phyloP scores from a whole-genome alignment of 2,329 filamentous ascomycete species.

The Fusarium sp. region DNA sequence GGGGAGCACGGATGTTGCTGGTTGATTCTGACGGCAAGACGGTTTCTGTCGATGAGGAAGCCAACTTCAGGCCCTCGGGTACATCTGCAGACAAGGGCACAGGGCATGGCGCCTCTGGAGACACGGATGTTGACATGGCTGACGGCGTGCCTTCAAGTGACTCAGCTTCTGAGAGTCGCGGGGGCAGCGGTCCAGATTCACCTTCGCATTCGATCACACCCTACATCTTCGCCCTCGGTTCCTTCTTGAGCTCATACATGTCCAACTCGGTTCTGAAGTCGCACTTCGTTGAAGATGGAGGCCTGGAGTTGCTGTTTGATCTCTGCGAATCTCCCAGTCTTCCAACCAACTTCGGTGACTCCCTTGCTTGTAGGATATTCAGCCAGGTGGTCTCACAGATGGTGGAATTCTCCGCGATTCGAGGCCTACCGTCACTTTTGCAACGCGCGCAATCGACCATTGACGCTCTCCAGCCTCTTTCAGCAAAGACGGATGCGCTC shows the following conservation, averaged over 20 bases:
- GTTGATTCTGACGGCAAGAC: conserved; percentile 67
- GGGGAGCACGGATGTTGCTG: conserved; percentile 83
- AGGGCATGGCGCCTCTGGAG: conserved; percentile 47
- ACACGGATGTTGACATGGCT: conserved; percentile 73
- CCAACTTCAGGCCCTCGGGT: conserved; percentile 45
- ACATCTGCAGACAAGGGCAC: conserved; percentile 53
- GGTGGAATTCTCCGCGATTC: conserved; percentile 81
- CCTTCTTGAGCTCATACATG: conserved; percentile 81
- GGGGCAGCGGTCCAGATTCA: conserved; percentile 36
- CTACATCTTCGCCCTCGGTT: conserved; percentile 80
- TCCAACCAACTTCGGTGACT: conserved; percentile 69
- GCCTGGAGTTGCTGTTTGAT: conserved; percentile 85
- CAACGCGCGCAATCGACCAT: conserved; percentile 77
- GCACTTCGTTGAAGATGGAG: conserved; percentile 81
- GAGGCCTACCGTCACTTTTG: conserved; percentile 84
- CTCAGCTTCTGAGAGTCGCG: conserved; percentile 16
- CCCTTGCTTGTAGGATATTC: conserved; percentile 74
- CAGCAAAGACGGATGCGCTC: conserved; percentile 59
- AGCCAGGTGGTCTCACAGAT: conserved; percentile 80
- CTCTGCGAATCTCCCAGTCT: conserved; percentile 85
- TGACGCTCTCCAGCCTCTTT: conserved; percentile 74
- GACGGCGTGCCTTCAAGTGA: conserved; percentile 55
- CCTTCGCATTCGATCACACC: conserved; percentile 61
- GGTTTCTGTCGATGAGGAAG: conserved; percentile 63
- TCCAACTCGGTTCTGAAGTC: conserved; percentile 77